These are phyloP conservation scores for Plasmodium coatneyi DNA, from an alignment of 169 alveolate species.

Conservation along the genomic window DNA sequence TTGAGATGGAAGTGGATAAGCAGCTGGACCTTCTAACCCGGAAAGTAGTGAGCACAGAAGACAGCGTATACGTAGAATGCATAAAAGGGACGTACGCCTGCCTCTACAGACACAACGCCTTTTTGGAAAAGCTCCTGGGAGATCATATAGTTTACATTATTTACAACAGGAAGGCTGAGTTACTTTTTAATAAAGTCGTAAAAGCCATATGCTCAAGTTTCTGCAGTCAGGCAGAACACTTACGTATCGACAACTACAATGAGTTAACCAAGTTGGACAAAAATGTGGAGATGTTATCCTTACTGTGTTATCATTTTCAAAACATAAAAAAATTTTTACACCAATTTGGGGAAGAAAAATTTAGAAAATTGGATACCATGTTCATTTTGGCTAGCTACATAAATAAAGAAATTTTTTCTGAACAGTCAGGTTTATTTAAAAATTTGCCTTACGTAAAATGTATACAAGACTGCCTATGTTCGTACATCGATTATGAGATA, in stretches of 20 bases:
- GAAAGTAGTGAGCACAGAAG: slow-evolving; percentile 54
- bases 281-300: slow-evolving; percentile 54
- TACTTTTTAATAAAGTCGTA: slow-evolving; percentile 30
- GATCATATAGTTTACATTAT: slow-evolving; percentile 49
- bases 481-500: slow-evolving; percentile 48
- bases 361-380: neutral
- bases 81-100: slow-evolving; percentile 35
- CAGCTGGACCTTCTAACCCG: slow-evolving; percentile 12
- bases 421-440: slow-evolving; percentile 28
- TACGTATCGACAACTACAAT: slow-evolving; percentile 23
- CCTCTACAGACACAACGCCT: slow-evolving; percentile 30
- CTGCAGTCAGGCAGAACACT: neutral
- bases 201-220: slow-evolving; percentile 8
- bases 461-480: slow-evolving; percentile 48
- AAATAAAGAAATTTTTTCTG: slow-evolving; percentile 54
- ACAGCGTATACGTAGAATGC: slow-evolving; percentile 60
- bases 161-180: slow-evolving; percentile 66
- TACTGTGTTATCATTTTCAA: slow-evolving; percentile 51
- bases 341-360: slow-evolving; percentile 7
- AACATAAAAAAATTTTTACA: slow-evolving; percentile 42
- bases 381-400: slow-evolving; percentile 35
- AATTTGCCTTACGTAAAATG: slow-evolving; percentile 43
- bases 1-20: slow-evolving; percentile 39
- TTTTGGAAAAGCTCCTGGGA: slow-evolving; percentile 28
- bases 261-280: slow-evolving; percentile 66